Base-by-base conservation (phyloP, 805 yeast genomes). In the Candida pseudofarinosa region DNA sequence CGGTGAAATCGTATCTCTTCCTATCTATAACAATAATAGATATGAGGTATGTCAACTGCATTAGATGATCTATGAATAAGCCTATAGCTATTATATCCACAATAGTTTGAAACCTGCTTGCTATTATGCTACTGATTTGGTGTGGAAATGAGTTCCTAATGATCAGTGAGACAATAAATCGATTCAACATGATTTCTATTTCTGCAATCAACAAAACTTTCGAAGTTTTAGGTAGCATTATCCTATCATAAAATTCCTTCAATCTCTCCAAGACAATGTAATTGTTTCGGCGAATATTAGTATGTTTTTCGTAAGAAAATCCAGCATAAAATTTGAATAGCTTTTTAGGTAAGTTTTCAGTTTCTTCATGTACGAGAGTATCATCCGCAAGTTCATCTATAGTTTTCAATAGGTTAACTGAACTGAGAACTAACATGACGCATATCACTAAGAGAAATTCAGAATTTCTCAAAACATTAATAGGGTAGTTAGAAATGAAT, bases 1-100 rank as follows among this genome's bases (percentile, higher is more conserved):
- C 88, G 13, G 75, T 75, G 14, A 83, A 67, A 50, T 83, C 90
- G 19, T 76, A 58, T 41, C 88, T 70, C 37, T 81, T 74, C 23
- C 81, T 63, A 62, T 88, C 95, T 32, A 87, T 76, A 14, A 83
- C 72, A 23, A 86, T 63, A 1, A 85, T 78, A 0, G 88, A 80
- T 1, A 81, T 66, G 45, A 85, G 76, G 58, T 71, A 86, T 1
- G 90, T 77, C 38, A 80, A 55, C 49, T 82, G 88, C 32, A 87
- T 62, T 4, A 74, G 43, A 54, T 79, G 84, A 48, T 84, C 87
- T 33, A 82, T 59, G 1, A 77, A 20, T n/a, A 85, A 50, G 0
- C 82, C 73, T 20, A 74, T 40, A 1, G 72, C 51, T 1, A 77
- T 35, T 13, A 50, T 43, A 36, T 41, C 41, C 31, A 44, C 44